Conservation (phyloP, 1,284 basidiomycete genomes). For the Vanrija sp. region DNA sequence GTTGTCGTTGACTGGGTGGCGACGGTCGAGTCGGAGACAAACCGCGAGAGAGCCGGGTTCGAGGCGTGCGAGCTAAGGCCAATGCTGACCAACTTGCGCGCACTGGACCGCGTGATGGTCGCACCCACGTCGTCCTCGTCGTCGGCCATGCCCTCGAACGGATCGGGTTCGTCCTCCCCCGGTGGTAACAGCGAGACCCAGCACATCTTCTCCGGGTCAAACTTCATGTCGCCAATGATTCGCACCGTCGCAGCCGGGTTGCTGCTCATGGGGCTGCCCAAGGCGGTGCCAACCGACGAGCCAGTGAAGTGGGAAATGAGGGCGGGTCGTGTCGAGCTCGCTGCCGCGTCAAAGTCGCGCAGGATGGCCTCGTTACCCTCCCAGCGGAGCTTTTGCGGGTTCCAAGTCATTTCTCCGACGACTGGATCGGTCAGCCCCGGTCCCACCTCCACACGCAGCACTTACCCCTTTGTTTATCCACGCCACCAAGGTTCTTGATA, state of each 20-base stretch:
- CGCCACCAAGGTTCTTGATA: constrained; percentile 76
- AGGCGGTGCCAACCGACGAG: constrained; percentile 60
- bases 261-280: constrained; percentile 48
- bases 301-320: constrained; percentile 86
- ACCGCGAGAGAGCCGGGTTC: constrained; percentile 2
- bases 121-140: constrained; percentile 71
- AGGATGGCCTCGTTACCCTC: constrained; percentile 91
- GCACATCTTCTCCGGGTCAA: constrained; percentile 88
- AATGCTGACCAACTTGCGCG: constrained; percentile 27
- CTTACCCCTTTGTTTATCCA: constrained; percentile 70
- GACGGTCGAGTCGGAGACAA: constrained; percentile 32
- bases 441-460: constrained; percentile 2
- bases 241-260: constrained; percentile 46
- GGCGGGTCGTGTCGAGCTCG: constrained; percentile 83
- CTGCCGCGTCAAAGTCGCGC: constrained; percentile 80
- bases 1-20: constrained; percentile 41
- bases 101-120: constrained; percentile 57
- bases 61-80: constrained; percentile 19
- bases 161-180: constrained; percentile 88
- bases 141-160: constrained; percentile 82
- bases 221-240: constrained; percentile 94
- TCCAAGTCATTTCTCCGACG: constrained; percentile 95
- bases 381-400: constrained; percentile 81
- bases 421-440: constrained; percentile 52
- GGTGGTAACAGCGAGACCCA: constrained; percentile 81